Percentiles rank a stretch among this genome's conserved stretches.
These are phyloP conservation scores for Nemania sp. DNA, from an alignment of 2,329 filamentous ascomycete species.

Conservation along the genomic window DNA sequence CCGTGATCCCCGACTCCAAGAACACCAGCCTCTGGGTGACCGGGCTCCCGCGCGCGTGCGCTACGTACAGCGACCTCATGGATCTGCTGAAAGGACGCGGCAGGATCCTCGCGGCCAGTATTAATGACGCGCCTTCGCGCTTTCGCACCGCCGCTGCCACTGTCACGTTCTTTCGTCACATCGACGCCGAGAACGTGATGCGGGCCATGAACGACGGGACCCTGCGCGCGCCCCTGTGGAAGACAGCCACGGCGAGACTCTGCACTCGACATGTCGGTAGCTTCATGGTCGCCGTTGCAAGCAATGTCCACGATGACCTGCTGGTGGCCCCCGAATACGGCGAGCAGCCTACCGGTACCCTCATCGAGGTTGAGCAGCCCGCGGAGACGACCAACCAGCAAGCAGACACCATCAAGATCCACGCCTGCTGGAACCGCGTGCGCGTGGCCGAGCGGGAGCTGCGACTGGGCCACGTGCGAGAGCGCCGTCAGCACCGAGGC, in stretches of 20 bases:
- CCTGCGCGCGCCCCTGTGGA: neutral
- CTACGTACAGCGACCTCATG: constrained; percentile 7
- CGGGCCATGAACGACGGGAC: constrained; percentile 4
- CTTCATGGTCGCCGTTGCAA: neutral
- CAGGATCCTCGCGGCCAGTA: constrained; percentile 9
- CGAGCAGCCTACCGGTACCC: neutral
- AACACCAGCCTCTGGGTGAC: constrained; percentile 20
- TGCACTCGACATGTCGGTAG: neutral
- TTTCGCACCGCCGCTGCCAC: neutral
- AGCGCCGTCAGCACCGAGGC: neutral
- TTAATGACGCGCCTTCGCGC: neutral
- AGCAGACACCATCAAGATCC: neutral
- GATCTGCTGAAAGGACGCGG: constrained; percentile 11
- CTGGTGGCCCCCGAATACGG: too few relatives aligned
- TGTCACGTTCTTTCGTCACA: constrained; percentile 17
- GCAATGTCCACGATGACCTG: neutral
- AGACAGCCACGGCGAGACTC: neutral
- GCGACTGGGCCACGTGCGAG: neutral
- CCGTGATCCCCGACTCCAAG: constrained; percentile 7
- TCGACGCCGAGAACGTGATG: constrained; percentile 10
- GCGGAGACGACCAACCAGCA: neutral
- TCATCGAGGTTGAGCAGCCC: neutral
- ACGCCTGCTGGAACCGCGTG: constrained; percentile 16
- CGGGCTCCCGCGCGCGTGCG: neutral
- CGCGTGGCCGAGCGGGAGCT: constrained; percentile 1